Percentiles rank a stretch among this genome's conserved stretches.
phyloP scores from a whole-genome alignment of 768 basidiomycete genomes.

The Rhodotorula kratochvilovae region DNA sequence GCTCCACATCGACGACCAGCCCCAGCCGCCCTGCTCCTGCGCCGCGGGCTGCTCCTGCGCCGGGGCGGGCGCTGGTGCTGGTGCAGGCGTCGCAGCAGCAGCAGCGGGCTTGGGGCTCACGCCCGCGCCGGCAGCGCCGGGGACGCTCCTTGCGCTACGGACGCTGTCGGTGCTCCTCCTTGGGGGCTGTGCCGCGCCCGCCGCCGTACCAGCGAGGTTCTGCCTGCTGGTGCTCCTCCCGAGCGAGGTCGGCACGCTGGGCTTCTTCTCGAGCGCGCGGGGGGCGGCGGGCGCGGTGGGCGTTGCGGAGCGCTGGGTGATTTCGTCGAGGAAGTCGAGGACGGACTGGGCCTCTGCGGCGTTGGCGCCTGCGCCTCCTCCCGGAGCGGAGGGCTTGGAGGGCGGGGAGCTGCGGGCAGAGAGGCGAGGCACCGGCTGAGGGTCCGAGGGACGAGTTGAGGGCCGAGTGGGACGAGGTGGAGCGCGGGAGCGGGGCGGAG shows the following conservation, averaged over 20 bases:
- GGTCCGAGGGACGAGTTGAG: background rate
- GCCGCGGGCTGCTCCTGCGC: no score
- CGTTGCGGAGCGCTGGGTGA: slow-evolving; percentile 33
- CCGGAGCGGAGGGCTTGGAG: slow-evolving; percentile 3
- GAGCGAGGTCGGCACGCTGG: background rate
- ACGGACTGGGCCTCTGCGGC: slow-evolving; percentile 43
- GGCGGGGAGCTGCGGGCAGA: slow-evolving; percentile 20
- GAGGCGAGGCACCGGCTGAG: slow-evolving; percentile 12
- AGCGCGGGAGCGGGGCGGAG: slow-evolving; percentile 21
- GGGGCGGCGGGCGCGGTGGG: slow-evolving; percentile 6
- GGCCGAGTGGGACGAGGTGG: slow-evolving; percentile 3
- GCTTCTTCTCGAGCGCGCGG: slow-evolving; percentile 16
- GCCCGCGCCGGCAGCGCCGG: background rate
- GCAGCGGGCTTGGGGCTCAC: background rate
- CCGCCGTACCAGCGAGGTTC: background rate
- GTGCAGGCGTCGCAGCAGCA: background rate
- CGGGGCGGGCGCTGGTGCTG: background rate
- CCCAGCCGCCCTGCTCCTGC: slow-evolving; percentile 38
- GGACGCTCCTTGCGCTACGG: slow-evolving; percentile 8
- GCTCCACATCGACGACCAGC: slow-evolving; percentile 39
- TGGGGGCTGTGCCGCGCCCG: background rate
- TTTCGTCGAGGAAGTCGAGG: slow-evolving; percentile 45
- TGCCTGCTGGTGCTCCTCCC: slow-evolving; percentile 9
- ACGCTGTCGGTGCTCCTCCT: slow-evolving; percentile 36
- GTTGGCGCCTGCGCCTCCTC: slow-evolving; percentile 3